These are phyloP conservation scores for Tuber brumale DNA, from an alignment of 495 filamentous ascomycete species.

Conservation along the genomic window DNA sequence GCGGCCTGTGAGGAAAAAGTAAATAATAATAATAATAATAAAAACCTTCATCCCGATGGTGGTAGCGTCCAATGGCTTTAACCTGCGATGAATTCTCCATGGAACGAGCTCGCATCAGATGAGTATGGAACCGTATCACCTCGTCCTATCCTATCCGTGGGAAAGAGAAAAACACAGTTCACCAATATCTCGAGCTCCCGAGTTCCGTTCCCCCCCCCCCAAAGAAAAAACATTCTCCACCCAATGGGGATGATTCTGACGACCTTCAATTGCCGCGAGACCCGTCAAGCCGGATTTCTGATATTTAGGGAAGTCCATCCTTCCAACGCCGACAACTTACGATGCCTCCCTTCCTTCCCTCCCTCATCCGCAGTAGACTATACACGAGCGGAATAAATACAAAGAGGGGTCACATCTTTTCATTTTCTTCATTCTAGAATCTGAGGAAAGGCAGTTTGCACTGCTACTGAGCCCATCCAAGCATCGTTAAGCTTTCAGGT, in stretches of 20 bases:
- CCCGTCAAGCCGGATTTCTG: background rate
- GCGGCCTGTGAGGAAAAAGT: background rate
- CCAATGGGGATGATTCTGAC: background rate
- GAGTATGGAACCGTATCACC: background rate
- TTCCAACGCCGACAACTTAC: background rate
- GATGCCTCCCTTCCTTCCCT: background rate
- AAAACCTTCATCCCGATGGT: background rate
- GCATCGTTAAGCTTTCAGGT: background rate
- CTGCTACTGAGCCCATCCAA: background rate
- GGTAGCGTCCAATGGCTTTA: background rate
- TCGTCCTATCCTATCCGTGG: background rate
- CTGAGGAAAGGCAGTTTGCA: background rate
- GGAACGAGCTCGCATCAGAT: background rate
- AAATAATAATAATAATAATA: background rate
- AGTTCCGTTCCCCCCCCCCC: too few species aligned
- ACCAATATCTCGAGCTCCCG: background rate
- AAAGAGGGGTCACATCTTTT: background rate
- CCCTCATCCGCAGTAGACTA: background rate
- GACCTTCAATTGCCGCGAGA: background rate
- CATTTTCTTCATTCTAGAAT: background rate
- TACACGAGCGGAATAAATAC: background rate
- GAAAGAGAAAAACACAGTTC: background rate
- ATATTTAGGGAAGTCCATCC: background rate
- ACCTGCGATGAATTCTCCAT: background rate
- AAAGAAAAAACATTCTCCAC: background rate